Base-by-base conservation (phyloP, 2,329 filamentous ascomycete species). In the Xylaria sp. region DNA sequence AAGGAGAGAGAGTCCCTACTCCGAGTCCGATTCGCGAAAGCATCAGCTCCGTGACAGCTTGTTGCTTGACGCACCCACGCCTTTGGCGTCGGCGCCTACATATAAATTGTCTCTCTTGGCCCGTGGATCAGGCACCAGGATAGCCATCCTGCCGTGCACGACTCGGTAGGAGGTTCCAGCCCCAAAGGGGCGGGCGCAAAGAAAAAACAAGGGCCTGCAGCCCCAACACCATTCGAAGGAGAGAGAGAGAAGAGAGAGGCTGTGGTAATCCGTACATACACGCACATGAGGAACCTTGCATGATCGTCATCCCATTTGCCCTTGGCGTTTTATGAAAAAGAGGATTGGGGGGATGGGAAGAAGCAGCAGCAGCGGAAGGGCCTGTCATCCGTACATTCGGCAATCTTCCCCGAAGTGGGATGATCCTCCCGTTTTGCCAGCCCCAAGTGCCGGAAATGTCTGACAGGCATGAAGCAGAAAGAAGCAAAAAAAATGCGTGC, bases 31-130 rank as follows among this genome's bases (percentile, higher is more conserved):
- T 39, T 39, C 52, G 46, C 51, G 11, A 54, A 46, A 56, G 57
- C 10, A 59, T 57, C 39, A 47, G 4, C 23, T 59, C 56, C 47
- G 50, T 49, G 52, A 44, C 56, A 57, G 52, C 59, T 13, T 42
- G 16, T 7, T 9, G 11, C 37, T 59, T 16, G 34, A 59, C 44
- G 54, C 56, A 61, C 54, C 18, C 39, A 54, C 53, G 46, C 42
- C 54, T 58, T 57, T 61, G 61, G 56, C 56, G 59, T 59, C 59
- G 56, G 56, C 37, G 46, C 54, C 51, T 57, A 61, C 56, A 57
- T 57, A 58, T 55, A 52, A 52, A 55, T 49, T 51, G 23, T 48
- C 53, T 53, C 49, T 49, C 9, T 13, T 42, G 37, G 37, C 9
- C 37, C 37, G 37, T 61, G 47, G 54, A 57, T 57, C 61, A 55